Evolutionary conservation across 352 stramenopile genomes (phyloP), one percentile per base, ranked within the genome.

Genomic region (Lagenidium giganteum): DNA sequence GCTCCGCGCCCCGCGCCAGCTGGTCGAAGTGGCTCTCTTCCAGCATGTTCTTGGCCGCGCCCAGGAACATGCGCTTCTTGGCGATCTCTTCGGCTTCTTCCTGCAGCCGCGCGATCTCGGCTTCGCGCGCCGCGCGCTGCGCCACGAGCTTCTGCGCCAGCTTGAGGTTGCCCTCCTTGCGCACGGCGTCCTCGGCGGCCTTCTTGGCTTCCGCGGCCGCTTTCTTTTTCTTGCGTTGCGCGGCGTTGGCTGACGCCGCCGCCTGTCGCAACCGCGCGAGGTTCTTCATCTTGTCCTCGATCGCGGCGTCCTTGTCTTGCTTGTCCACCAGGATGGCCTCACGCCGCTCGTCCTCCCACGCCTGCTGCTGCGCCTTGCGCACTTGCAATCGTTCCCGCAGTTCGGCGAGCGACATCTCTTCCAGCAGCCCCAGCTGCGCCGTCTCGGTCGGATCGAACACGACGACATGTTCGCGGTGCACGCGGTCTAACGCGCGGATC

Each of bases 341-440:
- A 1, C 90, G 73, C 16, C 72, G 65, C 25, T 73, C 49, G 8
- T 73, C 69, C 47, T 96, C 73, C 63, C 75, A 79, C 16, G 75
- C 67, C 9, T 76, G 59, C 35, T 94, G 70, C 25, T 88, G 57
- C 4, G 64, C 53, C 53, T 93, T 69, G 33, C 84, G 87, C 16
- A 92, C 76, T 17, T 84, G 60, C n/a, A 96, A 57, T 1, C 88
- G 72, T 42, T 93, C 86, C 11, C 68, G 63, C 1, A 93, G 64
- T 41, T 97, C 89, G 0, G 84, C 59, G 4, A 97, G 64, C 12
- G 80, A 95, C 89, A 97, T 97, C 47, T 97, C 89, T 16, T 96
- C 78, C 9, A 97, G 65, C 4, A 97, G 35, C 0, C 87, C 87
- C 14, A 95, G 60, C 26, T 94, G 81, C 14, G 69, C 64, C 12